These are phyloP conservation scores for Tetramitus jugosus DNA, from an alignment of 208 protist species.

Conservation along the genomic window DNA sequence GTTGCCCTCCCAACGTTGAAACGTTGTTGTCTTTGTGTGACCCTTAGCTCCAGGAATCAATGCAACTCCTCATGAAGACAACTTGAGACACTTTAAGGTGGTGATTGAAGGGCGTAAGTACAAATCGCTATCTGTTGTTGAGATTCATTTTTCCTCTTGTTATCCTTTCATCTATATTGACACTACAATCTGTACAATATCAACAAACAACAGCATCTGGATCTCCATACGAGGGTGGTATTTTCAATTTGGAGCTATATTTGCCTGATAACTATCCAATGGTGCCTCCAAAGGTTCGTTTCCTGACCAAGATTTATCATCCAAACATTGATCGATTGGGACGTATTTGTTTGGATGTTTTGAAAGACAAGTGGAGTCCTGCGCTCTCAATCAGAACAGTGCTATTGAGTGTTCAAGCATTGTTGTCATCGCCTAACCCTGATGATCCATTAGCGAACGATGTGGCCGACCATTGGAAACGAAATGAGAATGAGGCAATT, in stretches of 20 bases:
- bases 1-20: too few relatives aligned
- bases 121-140: constrained; percentile 51
- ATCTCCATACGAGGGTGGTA: constrained; percentile 40
- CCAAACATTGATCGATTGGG: constrained; percentile 72
- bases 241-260: constrained; percentile 80
- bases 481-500: background rate
- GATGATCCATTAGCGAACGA: constrained; percentile 58
- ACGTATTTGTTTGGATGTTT: constrained; percentile 86
- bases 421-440: constrained; percentile 57
- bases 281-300: constrained; percentile 61
- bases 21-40: too few relatives aligned
- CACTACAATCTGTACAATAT: background rate
- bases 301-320: constrained; percentile 81
- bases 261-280: constrained; percentile 83
- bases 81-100: constrained; percentile 70
- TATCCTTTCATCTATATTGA: background rate
- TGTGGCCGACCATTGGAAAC: constrained; percentile 1
- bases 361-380: constrained; percentile 91
- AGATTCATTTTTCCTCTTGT: constrained; percentile 13
- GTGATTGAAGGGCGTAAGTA: constrained; percentile 56
- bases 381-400: constrained; percentile 75
- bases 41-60: constrained; percentile 40
- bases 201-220: background rate
- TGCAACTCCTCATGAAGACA: constrained; percentile 53
- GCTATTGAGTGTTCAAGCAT: constrained; percentile 63